Evolutionary conservation across 129 eudicot species (phyloP).

Genomic region (Gnaphalium uliginosum): DNA sequence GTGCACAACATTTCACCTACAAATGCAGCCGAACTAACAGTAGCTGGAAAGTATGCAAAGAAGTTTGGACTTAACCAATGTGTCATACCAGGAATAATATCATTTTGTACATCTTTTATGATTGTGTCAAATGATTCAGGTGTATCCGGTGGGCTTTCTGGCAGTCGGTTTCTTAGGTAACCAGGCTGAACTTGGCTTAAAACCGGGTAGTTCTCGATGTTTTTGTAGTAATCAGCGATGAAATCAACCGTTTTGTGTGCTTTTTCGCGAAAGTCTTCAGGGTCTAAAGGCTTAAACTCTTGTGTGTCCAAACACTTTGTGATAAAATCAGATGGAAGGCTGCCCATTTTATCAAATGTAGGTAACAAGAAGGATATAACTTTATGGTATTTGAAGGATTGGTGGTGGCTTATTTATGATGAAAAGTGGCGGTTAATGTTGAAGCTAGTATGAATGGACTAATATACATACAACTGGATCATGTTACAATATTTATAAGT

Average conservation of each 20-base stretch:
- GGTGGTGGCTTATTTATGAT: constrained; percentile 14
- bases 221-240: constrained; percentile 41
- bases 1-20: constrained; percentile 50
- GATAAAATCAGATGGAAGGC: constrained; percentile 20
- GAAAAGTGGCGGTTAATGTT: neutral
- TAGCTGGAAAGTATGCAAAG: constrained; percentile 51
- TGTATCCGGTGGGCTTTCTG: constrained; percentile 34
- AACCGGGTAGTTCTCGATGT: constrained; percentile 36
- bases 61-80: constrained; percentile 52
- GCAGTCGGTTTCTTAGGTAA: constrained; percentile 35
- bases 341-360: constrained; percentile 25
- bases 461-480: neutral
- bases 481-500: neutral
- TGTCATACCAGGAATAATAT: constrained; percentile 48
- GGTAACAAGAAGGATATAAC: neutral
- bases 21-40: constrained; percentile 45
- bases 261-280: constrained; percentile 38
- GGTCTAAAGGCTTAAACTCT: constrained; percentile 42
- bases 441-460: neutral
- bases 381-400: neutral
- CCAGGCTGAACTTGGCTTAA: constrained; percentile 42
- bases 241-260: constrained; percentile 44
- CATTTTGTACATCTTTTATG: constrained; percentile 27
- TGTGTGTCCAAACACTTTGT: neutral
- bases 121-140: constrained; percentile 41